phyloP scores from a whole-genome alignment of 2,329 filamentous ascomycete genomes.

The Orbilia brochopaga region DNA sequence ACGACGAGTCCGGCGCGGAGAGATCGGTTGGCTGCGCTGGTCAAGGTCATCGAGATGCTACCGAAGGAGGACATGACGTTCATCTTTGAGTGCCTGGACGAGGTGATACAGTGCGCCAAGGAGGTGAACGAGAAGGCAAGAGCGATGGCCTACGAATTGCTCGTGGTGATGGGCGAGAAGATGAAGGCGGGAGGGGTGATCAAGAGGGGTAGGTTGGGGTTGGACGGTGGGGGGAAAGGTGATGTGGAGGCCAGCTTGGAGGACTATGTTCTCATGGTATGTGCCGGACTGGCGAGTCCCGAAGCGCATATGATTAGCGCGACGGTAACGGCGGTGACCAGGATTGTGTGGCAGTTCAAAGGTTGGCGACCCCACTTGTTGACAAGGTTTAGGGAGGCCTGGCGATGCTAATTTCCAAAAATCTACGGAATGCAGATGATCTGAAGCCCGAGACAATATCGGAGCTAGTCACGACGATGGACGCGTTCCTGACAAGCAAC shows the following conservation, averaged over 20 bases:
- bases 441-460: constrained; percentile 73
- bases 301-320: constrained; percentile 98
- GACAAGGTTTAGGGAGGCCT: background rate
- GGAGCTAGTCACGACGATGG: constrained; percentile 91
- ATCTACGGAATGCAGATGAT: constrained; percentile 60
- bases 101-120: constrained; percentile 95
- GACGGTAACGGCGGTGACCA: constrained; percentile 90
- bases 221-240: constrained; percentile 79
- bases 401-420: constrained; percentile 6
- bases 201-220: constrained; percentile 81
- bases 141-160: constrained; percentile 84
- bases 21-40: constrained; percentile 82
- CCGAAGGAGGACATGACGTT: constrained; percentile 83
- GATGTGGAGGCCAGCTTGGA: constrained; percentile 81
- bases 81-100: constrained; percentile 86
- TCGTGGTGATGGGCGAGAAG: constrained; percentile 85
- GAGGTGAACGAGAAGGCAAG: constrained; percentile 96
- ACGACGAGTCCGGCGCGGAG: constrained; percentile 83
- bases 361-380: constrained; percentile 15
- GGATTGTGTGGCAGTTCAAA: constrained; percentile 89
- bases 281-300: constrained; percentile 87
- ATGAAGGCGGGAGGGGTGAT: constrained; percentile 78
- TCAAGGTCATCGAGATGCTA: constrained; percentile 78
- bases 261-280: constrained; percentile 98
- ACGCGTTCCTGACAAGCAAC: constrained; percentile 93